These are phyloP conservation scores for Furcasterigmium sp. DNA, from an alignment of 2,329 filamentous ascomycete species.

Conservation along the genomic window DNA sequence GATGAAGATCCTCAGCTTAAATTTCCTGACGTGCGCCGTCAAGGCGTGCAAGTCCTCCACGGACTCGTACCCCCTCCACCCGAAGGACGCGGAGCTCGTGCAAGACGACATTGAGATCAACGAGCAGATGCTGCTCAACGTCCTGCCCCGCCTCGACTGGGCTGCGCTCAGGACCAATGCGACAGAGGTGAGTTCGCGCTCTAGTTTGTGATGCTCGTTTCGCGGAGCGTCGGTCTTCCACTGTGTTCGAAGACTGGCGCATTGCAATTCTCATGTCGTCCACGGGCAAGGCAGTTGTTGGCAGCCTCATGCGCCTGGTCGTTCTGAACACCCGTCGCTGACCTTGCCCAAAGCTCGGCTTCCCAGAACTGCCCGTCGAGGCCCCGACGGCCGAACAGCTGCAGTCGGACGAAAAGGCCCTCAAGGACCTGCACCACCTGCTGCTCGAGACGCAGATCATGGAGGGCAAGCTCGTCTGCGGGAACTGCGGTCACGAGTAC, in stretches of 20 bases:
- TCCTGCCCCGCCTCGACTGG: conserved; percentile 88
- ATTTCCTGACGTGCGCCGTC: conserved; percentile 94
- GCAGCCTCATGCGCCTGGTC: too few species aligned
- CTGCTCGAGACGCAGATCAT: conserved; percentile 86
- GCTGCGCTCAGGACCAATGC: conserved; percentile 69
- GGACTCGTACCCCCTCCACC: conserved; percentile 83
- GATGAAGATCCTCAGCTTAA: conserved; percentile 95
- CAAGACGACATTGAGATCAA: conserved; percentile 79
- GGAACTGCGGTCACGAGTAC: conserved; percentile 90
- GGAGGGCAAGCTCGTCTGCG: conserved; percentile 86
- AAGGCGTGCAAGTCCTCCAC: conserved; percentile 85
- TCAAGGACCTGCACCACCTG: conserved; percentile 74
- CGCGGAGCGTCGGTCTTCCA: too few species aligned
- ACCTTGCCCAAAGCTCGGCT: conserved; percentile 58
- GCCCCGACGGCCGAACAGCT: conserved; percentile 59
- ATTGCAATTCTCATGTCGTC: too few species aligned
- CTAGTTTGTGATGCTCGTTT: too few species aligned
- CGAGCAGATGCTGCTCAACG: conserved; percentile 72
- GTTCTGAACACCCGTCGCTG: too few species aligned
- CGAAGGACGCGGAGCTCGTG: conserved; percentile 85
- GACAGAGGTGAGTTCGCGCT: conserved; percentile 69
- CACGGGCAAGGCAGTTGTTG: too few species aligned
- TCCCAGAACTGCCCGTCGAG: conserved; percentile 64
- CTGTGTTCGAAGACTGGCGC: too few species aligned
- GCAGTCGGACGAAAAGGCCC: conserved; percentile 60